Base-by-base conservation (phyloP, 352 stramenopile species). In the Phytophthora meadii region DNA sequence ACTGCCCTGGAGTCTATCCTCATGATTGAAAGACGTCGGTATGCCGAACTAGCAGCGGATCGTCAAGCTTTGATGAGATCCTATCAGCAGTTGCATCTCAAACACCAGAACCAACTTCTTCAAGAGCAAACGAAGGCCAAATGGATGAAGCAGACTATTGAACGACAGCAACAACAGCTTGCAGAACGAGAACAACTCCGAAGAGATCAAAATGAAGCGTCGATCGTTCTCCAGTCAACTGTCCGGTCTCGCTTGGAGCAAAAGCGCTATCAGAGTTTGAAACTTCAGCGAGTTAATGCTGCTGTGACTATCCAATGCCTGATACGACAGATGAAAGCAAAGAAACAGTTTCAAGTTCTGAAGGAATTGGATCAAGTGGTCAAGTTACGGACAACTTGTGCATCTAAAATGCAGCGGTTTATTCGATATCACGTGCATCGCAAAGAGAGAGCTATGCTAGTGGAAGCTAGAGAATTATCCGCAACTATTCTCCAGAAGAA, bases 201-300 rank as follows among this genome's bases (percentile, higher is more conserved):
- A 4, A 36, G 66, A 22, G 65, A 66, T n/a, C 73, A 79, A 1
- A 56, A 81, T 12, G 60, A 76, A 19, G 84, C 84, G 0, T 93
- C 84, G 0, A 84, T 89, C 22, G 65, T 89, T 0, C 54, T 93
- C 14, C 84, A 93, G 46, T 89, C 78, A 14, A 85, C 69, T 46
- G 60, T 90, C 14, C 74, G 82, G 1, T 69, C 75, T 4, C 61
- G 80, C 3, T 55, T 93, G 5, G 80, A 93, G 57, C 79, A 87
- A 15, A 87, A 84, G 28, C 74, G 72, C 4, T 93, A 77, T 34
- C 82, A 91, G n/a, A 80, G 78, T 0, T 44, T 78, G 11, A 87
- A 84, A 56, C 42, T 90, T 24, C 57, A 76, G 25, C 78, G 84
- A 2, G 24, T 30, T 11, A 74, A 72, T 25, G 79, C 81, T 19